phyloP scores from a whole-genome alignment of 2,329 filamentous ascomycete genomes.

The Diplodia intermedia region DNA sequence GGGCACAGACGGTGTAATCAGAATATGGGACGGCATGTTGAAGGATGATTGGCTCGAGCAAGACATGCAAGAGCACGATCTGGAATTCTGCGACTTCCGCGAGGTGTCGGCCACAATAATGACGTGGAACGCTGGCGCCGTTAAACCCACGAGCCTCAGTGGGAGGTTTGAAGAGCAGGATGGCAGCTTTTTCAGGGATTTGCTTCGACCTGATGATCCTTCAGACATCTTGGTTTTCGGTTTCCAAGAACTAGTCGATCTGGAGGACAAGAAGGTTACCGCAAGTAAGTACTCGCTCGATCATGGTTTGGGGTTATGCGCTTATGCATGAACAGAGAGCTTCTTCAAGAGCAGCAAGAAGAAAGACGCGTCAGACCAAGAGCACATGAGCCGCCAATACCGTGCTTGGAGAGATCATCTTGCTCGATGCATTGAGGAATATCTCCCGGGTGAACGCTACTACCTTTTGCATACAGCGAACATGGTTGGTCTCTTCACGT shows the following conservation, averaged over 20 bases:
- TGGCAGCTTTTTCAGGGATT: constrained; percentile 77
- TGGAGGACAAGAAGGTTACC: constrained; percentile 96
- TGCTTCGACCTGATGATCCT: constrained; percentile 76
- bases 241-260: constrained; percentile 97
- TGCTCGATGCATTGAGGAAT: constrained; percentile 79
- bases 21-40: constrained; percentile 89
- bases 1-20: constrained; percentile 83
- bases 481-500: constrained; percentile 93
- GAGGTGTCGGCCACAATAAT: constrained; percentile 80
- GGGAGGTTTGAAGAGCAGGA: constrained; percentile 70
- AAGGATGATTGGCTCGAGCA: constrained; percentile 94
- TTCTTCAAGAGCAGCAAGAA: constrained; percentile 80
- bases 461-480: constrained; percentile 86
- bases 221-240: constrained; percentile 95
- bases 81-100: constrained; percentile 83
- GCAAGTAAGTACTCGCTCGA: constrained; percentile 66
- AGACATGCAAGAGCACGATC: constrained; percentile 83
- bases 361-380: constrained; percentile 83
- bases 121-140: constrained; percentile 98
- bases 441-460: constrained; percentile 79
- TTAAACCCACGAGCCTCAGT: constrained; percentile 78
- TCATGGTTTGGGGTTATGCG: background rate
- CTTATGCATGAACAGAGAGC: constrained; percentile 61
- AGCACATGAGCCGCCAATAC: constrained; percentile 96
- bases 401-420: constrained; percentile 95